Evolutionary conservation across 2,329 filamentous ascomycete genomes (phyloP).

Genomic region (Neonectria sp.): DNA sequence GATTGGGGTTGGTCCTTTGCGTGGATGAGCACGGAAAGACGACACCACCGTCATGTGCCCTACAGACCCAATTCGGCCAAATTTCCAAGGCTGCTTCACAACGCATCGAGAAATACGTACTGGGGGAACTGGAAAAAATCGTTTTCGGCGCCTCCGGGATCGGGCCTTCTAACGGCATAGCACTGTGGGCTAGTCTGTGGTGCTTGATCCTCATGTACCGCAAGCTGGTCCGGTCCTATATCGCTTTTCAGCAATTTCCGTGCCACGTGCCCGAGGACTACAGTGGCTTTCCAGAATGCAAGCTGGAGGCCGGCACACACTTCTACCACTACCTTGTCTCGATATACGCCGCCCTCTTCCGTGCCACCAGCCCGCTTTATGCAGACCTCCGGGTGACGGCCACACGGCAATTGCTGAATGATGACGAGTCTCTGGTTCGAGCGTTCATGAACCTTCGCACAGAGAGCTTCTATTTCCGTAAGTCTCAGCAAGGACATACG

Average conservation of each 20-base stretch:
- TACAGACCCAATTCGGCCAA: conserved; percentile 49
- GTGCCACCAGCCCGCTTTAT: conserved; percentile 47
- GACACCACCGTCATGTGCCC: conserved; percentile 46
- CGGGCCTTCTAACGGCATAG: conserved; percentile 44
- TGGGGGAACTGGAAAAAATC: conserved; percentile 43
- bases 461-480: conserved; percentile 50
- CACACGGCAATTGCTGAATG: conserved; percentile 43
- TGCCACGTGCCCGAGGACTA: conserved; percentile 50
- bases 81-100: conserved; percentile 48
- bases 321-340: conserved; percentile 50
- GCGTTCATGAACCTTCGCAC: conserved; percentile 48
- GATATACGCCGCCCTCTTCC: conserved; percentile 48
- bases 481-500: conserved; percentile 15
- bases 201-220: conserved; percentile 49
- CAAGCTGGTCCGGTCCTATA: conserved; percentile 47
- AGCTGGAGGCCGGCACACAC: conserved; percentile 47
- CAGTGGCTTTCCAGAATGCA: conserved; percentile 47
- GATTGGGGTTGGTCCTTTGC: conserved; percentile 45
- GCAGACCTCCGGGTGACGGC: conserved; percentile 44
- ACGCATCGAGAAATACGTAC: conserved; percentile 46
- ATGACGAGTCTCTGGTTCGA: conserved; percentile 43
- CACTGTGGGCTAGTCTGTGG: conserved; percentile 48
- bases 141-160: conserved; percentile 46
- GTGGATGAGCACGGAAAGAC: conserved; percentile 42
- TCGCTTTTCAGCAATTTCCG: conserved; percentile 48